A percentile compares a stretch with the other conserved stretches of the same genome.
Conservation (phyloP, 768 basidiomycete species). For the Hygrocybe punicea region DNA sequence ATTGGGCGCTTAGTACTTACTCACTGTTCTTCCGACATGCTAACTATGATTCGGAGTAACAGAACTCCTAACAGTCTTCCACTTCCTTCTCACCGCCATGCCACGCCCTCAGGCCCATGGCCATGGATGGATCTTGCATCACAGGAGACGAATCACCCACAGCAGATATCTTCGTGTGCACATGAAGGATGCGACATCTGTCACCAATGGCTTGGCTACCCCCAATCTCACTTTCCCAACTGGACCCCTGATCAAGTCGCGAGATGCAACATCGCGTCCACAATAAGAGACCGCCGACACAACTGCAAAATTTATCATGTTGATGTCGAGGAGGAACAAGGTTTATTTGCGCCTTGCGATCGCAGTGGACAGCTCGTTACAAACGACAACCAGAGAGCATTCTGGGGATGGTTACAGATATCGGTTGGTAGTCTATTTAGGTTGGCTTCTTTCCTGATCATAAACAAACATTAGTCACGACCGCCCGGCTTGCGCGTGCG, state of each 20-base stretch:
- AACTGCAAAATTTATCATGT: constrained; percentile 37
- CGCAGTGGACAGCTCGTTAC: neutral
- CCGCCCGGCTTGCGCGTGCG: constrained; percentile 38
- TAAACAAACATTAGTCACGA: constrained; percentile 10
- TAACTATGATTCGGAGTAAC: no score
- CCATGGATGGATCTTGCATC: constrained; percentile 8
- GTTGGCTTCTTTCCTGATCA: neutral
- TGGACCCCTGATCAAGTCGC: constrained; percentile 49
- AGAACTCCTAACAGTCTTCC: constrained; percentile 23
- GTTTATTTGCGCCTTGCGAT: neutral
- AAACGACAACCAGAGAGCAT: neutral
- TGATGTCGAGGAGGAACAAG: constrained; percentile 32
- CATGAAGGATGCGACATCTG: constrained; percentile 5
- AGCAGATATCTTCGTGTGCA: neutral
- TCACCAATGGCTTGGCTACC: constrained; percentile 31
- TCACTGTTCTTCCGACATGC: no score
- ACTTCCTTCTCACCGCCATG: constrained; percentile 38
- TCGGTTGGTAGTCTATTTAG: constrained; percentile 5
- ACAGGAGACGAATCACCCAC: neutral
- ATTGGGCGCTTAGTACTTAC: no score
- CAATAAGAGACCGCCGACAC: constrained; percentile 22
- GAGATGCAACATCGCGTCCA: constrained; percentile 35
- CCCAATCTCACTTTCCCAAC: constrained; percentile 52
- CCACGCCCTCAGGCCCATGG: constrained; percentile 40
- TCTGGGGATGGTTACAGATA: neutral